phyloP scores from a whole-genome alignment of 2,329 filamentous ascomycete genomes.

The Diaporthe sp. region DNA sequence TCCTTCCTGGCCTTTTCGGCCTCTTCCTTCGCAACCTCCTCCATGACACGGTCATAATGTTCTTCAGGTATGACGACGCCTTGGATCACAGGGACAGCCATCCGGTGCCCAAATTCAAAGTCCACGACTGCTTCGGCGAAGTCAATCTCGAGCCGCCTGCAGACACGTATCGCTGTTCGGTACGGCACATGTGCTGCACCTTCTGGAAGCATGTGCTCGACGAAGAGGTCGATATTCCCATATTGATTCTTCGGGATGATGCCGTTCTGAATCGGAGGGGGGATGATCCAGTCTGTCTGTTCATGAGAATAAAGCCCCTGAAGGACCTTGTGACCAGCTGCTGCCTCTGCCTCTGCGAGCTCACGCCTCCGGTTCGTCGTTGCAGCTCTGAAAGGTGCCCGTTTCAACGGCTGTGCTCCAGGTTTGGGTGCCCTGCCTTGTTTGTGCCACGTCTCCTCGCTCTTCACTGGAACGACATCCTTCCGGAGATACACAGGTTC shows the following conservation, averaged over 20 bases:
- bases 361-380: constrained; percentile 90
- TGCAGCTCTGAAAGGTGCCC: constrained; percentile 90
- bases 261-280: constrained; percentile 85
- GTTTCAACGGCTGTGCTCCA: constrained; percentile 84
- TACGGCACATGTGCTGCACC: constrained; percentile 87
- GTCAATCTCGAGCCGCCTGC: constrained; percentile 86
- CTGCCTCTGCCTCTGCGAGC: constrained; percentile 85
- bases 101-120: constrained; percentile 95
- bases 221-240: constrained; percentile 97
- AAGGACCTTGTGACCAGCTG: constrained; percentile 84
- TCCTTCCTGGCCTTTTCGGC: constrained; percentile 83
- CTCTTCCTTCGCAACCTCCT: constrained; percentile 84
- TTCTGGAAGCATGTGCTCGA: constrained; percentile 88
- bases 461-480: constrained; percentile 89
- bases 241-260: constrained; percentile 94
- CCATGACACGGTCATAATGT: constrained; percentile 79
- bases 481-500: constrained; percentile 85
- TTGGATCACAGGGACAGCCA: constrained; percentile 91
- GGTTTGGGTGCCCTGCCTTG: constrained; percentile 83
- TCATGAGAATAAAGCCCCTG: constrained; percentile 87
- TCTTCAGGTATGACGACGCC: constrained; percentile 91
- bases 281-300: constrained; percentile 97
- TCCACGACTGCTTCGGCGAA: constrained; percentile 95
- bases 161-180: constrained; percentile 82
- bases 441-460: constrained; percentile 97